A percentile compares a stretch with the other conserved stretches of the same genome.
Evolutionary conservation across 148 eudicot species (phyloP).

Genomic region (Silene conica): DNA sequence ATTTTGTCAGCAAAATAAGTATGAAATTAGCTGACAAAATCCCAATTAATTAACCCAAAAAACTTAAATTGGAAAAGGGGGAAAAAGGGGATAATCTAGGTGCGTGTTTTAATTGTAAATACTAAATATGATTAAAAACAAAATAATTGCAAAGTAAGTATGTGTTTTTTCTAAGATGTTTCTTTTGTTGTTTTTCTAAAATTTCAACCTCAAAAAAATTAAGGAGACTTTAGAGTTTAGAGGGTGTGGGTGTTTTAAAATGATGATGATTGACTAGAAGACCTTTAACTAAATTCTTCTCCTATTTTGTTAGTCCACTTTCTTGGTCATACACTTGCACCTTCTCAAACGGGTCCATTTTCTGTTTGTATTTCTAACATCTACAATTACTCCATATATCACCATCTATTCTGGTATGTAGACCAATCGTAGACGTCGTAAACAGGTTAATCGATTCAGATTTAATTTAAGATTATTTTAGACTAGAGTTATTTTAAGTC

Average conservation of each 20-base stretch:
- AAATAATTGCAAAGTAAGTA: background rate
- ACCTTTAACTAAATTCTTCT: slow-evolving; percentile 1
- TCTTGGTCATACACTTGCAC: background rate
- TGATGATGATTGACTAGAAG: background rate
- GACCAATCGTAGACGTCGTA: too few relatives aligned
- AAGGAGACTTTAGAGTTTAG: background rate
- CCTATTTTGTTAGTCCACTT: background rate
- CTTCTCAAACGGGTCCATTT: slow-evolving; percentile 15
- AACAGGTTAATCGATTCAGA: too few relatives aligned
- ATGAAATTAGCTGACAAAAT: background rate
- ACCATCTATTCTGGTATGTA: too few relatives aligned
- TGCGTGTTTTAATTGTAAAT: background rate
- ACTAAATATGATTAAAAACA: background rate
- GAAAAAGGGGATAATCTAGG: background rate
- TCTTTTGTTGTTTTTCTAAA: background rate
- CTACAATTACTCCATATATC: too few relatives aligned
- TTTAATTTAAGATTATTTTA: too few relatives aligned
- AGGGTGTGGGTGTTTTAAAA: background rate
- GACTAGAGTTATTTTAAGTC: too few relatives aligned
- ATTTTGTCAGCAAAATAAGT: background rate
- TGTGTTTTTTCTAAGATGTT: slow-evolving; percentile 7
- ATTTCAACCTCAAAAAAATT: slow-evolving; percentile 6
- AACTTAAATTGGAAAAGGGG: background rate
- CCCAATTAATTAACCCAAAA: background rate
- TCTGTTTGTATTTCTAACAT: too few relatives aligned